Conservation (phyloP, 192 early-diverging fungal species). For the Mortierella hygrophila region DNA sequence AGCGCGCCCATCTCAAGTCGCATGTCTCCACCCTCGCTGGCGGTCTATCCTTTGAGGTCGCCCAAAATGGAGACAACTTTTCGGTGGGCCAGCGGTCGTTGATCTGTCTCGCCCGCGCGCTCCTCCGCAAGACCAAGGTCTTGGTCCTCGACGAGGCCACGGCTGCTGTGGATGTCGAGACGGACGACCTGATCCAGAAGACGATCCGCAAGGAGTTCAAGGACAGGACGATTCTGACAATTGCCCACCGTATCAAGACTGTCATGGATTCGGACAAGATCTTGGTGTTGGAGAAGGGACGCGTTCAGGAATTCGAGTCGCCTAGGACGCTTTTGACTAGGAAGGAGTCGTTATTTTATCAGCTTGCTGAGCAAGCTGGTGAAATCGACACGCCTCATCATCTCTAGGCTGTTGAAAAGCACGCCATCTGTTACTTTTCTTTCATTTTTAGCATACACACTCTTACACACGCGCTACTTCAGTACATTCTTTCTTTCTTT, state of each 20-base stretch:
- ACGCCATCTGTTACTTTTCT: too few relatives aligned
- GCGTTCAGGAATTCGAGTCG: constrained; percentile 62
- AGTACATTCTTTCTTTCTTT: background rate
- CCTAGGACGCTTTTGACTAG: constrained; percentile 62
- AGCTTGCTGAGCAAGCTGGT: constrained; percentile 45
- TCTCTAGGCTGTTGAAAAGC: too few relatives aligned
- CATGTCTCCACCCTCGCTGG: constrained; percentile 70
- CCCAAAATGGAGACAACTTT: constrained; percentile 85
- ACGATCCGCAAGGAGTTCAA: constrained; percentile 85
- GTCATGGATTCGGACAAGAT: constrained; percentile 88
- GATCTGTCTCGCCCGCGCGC: constrained; percentile 74
- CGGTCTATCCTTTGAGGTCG: constrained; percentile 74
- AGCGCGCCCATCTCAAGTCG: constrained; percentile 73
- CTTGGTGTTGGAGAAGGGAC: constrained; percentile 67
- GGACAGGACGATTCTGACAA: constrained; percentile 83
- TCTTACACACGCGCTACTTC: too few relatives aligned
- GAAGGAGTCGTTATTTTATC: constrained; percentile 37
- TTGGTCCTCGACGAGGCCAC: constrained; percentile 59
- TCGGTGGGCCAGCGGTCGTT: constrained; percentile 83
- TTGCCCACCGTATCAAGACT: constrained; percentile 90
- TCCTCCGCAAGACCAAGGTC: constrained; percentile 68
- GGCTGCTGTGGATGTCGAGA: constrained; percentile 81
- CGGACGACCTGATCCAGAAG: constrained; percentile 88
- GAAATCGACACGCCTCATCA: constrained; percentile 30
- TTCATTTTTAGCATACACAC: too few relatives aligned